Percentiles rank a stretch among this genome's conserved stretches.
Conservation (phyloP, 257 asterid species). For the Solanum neorickii region DNA sequence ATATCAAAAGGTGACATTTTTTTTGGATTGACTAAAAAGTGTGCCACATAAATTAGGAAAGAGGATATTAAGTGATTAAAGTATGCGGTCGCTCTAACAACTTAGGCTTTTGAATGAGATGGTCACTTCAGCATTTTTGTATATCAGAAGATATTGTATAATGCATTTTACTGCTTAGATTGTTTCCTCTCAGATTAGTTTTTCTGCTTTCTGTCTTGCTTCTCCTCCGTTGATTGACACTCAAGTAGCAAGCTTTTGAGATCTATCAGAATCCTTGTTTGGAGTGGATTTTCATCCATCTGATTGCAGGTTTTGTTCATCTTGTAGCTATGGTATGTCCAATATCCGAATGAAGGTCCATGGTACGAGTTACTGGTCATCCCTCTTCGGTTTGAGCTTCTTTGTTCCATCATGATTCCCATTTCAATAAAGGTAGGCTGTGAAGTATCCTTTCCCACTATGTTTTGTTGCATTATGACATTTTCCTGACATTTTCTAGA, state of each 20-base stretch:
- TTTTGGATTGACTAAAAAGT: background rate
- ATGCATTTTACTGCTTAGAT: background rate
- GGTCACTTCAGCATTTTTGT: background rate
- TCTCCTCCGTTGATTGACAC: background rate
- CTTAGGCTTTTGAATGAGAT: background rate
- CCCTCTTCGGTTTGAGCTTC: constrained; percentile 98
- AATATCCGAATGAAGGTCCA: constrained; percentile 89
- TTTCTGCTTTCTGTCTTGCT: background rate
- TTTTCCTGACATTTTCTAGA: background rate
- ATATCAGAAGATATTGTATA: background rate
- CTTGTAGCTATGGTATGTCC: constrained; percentile 91
- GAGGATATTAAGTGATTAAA: background rate
- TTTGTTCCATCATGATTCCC: constrained; percentile 99
- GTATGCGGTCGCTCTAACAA: background rate
- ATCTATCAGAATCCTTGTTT: background rate
- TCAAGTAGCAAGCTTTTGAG: background rate
- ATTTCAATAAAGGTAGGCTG: constrained; percentile 88
- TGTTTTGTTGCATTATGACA: background rate
- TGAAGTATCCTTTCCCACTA: background rate
- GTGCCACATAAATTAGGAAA: background rate
- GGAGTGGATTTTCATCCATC: background rate
- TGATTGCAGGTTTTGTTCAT: background rate
- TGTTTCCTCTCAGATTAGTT: background rate
- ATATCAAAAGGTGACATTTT: background rate
- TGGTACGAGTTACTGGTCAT: constrained; percentile 95